Evolutionary conservation across 176 grass and related monocot genomes (phyloP).

Genomic region (Zoysia pacifica): DNA sequence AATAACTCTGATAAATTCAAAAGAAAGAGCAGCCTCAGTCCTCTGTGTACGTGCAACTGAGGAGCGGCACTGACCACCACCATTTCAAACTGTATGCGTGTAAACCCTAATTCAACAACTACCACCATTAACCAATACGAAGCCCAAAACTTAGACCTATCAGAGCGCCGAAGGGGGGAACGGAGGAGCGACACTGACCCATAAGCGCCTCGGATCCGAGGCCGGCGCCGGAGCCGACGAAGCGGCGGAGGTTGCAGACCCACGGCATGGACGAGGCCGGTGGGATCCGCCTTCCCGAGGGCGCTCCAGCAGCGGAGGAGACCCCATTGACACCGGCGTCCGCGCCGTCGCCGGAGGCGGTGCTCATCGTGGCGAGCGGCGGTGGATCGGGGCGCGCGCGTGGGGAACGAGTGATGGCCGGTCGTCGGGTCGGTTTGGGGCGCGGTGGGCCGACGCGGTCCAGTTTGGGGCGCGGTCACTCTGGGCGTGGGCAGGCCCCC

Average conservation of each 20-base stretch:
- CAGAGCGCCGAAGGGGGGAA: neutral
- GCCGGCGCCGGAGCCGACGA: slow-evolving; percentile 79
- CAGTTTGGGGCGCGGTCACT: neutral
- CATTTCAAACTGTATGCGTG: neutral
- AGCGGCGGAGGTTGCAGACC: slow-evolving; percentile 93
- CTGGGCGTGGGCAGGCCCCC: no score
- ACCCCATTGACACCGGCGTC: slow-evolving; percentile 41
- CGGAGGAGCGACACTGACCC: slow-evolving; percentile 51
- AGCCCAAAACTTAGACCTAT: neutral
- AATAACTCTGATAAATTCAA: neutral
- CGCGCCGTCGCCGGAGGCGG: slow-evolving; percentile 51
- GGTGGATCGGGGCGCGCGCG: slow-evolving; percentile 35
- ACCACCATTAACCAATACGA: slow-evolving; percentile 10
- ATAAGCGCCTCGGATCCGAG: slow-evolving; percentile 94
- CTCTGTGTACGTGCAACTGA: neutral
- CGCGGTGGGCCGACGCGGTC: slow-evolving; percentile 6
- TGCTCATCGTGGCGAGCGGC: slow-evolving; percentile 56
- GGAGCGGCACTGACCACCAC: no score
- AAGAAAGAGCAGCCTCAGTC: neutral
- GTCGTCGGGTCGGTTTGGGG: neutral
- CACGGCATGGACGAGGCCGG: slow-evolving; percentile 87
- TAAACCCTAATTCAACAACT: neutral
- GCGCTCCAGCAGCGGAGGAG: slow-evolving; percentile 39
- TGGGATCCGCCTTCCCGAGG: slow-evolving; percentile 69
- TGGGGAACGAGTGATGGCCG: slow-evolving; percentile 19